Base-by-base conservation (phyloP, 495 filamentous ascomycete genomes). In the Bryoglossum gracile region DNA sequence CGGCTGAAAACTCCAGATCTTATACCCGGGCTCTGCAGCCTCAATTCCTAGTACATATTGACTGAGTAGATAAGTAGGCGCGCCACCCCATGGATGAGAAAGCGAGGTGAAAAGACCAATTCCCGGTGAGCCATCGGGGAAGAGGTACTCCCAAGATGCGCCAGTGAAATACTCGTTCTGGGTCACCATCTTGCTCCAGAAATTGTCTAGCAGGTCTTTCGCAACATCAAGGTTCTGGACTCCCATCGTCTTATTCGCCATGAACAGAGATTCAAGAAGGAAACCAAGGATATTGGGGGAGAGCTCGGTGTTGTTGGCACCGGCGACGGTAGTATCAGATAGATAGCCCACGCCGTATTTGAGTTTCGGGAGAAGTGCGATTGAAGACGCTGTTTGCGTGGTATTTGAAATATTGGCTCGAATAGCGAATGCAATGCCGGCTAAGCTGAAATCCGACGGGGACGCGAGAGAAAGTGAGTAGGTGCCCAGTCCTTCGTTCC, bases 121-220 rank as follows among this genome's bases (percentile, higher is more conserved):
- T 2, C 67, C 67, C 3, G 67, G 67, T 4, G 43, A 32, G 3
- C 61, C 60, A 37, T 66, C 61, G 3, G 55, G 53, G 28, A 56
- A 54, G 2, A 68, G 19, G 43, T 68, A 68, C 30, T 70, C 67
- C 67, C 67, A 70, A 39, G 51, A 41, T 14, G 66, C 57, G 17
- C 66, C 66, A 1, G 59, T 63, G 42, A 54, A 57, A 37, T 63
- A 63, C 30, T 62, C 46, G 35, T 68, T 54, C 28, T 64, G 49
- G 17, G 37, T 56, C 0, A 62, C 22, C 65, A 67, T 67, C 14
- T 51, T 53, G n/a, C 59, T 35, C 65, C 66, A 66, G 17, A 66
- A 57, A 30, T 45, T 33, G 23, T 68, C 59, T 0, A 63, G 46
- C 3, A 68, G 54, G 18, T 22, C 16, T 18, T 47, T 47, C 8